Conservation (phyloP, 768 basidiomycete species). For the Tulasnella sp. region DNA sequence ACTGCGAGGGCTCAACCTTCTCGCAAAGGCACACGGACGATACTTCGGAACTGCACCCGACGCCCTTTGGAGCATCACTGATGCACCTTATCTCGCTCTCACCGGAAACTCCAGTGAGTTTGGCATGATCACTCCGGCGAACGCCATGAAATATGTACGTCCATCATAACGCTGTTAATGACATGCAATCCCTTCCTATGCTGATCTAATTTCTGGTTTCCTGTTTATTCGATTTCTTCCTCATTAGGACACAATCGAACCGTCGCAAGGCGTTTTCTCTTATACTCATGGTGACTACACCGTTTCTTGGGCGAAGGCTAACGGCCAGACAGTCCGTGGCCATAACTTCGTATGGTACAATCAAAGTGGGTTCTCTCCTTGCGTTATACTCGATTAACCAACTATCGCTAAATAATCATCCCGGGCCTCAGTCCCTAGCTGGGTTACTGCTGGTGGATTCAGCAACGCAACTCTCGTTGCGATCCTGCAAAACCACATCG, state of each 20-base stretch:
- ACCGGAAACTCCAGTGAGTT: constrained; percentile 16
- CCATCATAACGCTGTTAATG: too few relatives aligned
- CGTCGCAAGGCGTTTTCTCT: neutral
- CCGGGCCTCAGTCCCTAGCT: neutral
- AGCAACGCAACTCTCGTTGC: constrained; percentile 18
- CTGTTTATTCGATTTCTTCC: too few relatives aligned
- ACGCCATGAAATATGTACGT: constrained; percentile 11
- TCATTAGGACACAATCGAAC: constrained; percentile 2
- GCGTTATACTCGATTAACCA: neutral
- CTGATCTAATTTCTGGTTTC: too few relatives aligned
- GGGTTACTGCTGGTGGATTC: constrained; percentile 9
- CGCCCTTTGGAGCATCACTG: constrained; percentile 7
- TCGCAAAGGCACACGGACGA: constrained; percentile 16
- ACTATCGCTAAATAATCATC: neutral
- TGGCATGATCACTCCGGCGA: constrained; percentile 13
- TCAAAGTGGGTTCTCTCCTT: neutral
- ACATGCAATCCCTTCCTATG: too few relatives aligned
- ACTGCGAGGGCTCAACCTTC: constrained; percentile 7
- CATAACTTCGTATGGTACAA: constrained; percentile 16
- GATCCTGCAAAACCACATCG: constrained; percentile 41
- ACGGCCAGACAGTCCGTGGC: constrained; percentile 11
- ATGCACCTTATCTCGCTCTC: constrained; percentile 7
- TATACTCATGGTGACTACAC: constrained; percentile 10
- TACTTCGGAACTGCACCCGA: constrained; percentile 17
- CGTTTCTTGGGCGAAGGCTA: constrained; percentile 5